These are phyloP conservation scores for Moesziomyces globuligerus DNA, from an alignment of 1,284 basidiomycete species.

Conservation along the genomic window DNA sequence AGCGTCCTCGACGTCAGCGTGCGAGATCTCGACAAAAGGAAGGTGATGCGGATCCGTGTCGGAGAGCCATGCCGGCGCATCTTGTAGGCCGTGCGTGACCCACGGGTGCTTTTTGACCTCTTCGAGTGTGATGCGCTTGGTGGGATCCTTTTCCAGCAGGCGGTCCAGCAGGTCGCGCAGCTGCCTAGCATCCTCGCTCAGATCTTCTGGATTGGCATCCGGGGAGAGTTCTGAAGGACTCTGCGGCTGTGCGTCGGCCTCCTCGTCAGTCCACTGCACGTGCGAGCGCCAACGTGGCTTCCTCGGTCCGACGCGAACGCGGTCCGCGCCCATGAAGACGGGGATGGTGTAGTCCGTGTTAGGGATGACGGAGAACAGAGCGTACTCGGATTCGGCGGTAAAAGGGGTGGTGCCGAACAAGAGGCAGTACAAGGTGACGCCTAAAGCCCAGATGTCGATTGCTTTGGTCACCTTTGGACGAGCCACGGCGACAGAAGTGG, in stretches of 20 bases:
- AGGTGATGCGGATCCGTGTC: constrained; percentile 76
- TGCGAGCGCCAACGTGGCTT: constrained; percentile 51
- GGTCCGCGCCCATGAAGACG: constrained; percentile 79
- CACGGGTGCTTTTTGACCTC: constrained; percentile 85
- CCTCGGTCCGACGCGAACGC: constrained; percentile 66
- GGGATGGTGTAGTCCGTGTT: constrained; percentile 80
- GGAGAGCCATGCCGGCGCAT: constrained; percentile 80
- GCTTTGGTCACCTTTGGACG: constrained; percentile 79
- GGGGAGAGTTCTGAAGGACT: constrained; percentile 36
- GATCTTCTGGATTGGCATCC: constrained; percentile 15
- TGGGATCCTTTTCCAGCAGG: constrained; percentile 84
- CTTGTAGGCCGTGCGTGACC: constrained; percentile 73
- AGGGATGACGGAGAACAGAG: constrained; percentile 85
- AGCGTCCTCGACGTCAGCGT: constrained; percentile 82
- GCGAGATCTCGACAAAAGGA: constrained; percentile 76
- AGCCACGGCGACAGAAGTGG: background rate
- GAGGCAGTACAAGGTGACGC: constrained; percentile 95
- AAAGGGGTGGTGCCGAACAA: constrained; percentile 86
- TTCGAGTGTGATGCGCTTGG: constrained; percentile 81
- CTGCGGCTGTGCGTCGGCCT: constrained; percentile 41
- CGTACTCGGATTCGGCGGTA: constrained; percentile 76
- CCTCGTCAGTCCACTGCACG: constrained; percentile 54
- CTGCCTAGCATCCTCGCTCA: constrained; percentile 53
- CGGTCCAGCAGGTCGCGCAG: constrained; percentile 78
- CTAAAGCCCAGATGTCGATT: constrained; percentile 98